Conservation (phyloP, 805 yeast genomes). For the Torulaspora quercuum region DNA sequence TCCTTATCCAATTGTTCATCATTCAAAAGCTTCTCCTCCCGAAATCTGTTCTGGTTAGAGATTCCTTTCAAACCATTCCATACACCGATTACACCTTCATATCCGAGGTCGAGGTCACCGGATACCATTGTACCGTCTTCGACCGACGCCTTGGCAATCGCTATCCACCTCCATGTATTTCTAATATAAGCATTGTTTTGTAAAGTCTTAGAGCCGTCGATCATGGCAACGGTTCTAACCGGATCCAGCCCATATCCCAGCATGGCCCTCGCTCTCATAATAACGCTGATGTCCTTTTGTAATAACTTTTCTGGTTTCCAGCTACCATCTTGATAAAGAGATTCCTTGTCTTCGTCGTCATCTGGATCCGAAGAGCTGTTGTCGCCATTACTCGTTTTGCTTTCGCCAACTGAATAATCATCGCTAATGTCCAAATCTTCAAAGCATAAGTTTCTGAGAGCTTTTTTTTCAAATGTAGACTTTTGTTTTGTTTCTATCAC, state of each 20-base stretch:
- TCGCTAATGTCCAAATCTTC: slow-evolving; percentile 35
- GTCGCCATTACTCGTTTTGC: slow-evolving; percentile 22
- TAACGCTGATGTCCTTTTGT: slow-evolving; percentile 67
- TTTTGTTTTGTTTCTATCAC: slow-evolving; percentile 23
- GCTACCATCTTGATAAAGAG: slow-evolving; percentile 23
- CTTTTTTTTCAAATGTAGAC: slow-evolving; percentile 22
- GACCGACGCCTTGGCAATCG: slow-evolving; percentile 62
- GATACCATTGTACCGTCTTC: slow-evolving; percentile 64
- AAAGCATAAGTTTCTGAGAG: slow-evolving; percentile 27
- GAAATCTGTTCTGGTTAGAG: slow-evolving; percentile 47
- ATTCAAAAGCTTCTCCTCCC: slow-evolving; percentile 28
- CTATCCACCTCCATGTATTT: slow-evolving; percentile 91
- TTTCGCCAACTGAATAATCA: slow-evolving; percentile 18
- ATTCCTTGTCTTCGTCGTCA: slow-evolving; percentile 24
- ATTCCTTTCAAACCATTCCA: slow-evolving; percentile 74
- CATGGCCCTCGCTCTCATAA: slow-evolving; percentile 67
- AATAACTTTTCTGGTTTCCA: slow-evolving; percentile 46
- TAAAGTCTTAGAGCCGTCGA: slow-evolving; percentile 49
- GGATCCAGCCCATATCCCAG: slow-evolving; percentile 72
- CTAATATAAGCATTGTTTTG: slow-evolving; percentile 55
- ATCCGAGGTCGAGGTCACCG: slow-evolving; percentile 73
- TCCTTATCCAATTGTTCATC: slow-evolving; percentile 36
- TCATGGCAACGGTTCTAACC: slow-evolving; percentile 55
- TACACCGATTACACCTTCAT: slow-evolving; percentile 81
- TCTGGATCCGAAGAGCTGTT: slow-evolving; percentile 15